These are phyloP conservation scores for Trametes hirsuta DNA, from an alignment of 1,284 basidiomycete species.

Conservation along the genomic window DNA sequence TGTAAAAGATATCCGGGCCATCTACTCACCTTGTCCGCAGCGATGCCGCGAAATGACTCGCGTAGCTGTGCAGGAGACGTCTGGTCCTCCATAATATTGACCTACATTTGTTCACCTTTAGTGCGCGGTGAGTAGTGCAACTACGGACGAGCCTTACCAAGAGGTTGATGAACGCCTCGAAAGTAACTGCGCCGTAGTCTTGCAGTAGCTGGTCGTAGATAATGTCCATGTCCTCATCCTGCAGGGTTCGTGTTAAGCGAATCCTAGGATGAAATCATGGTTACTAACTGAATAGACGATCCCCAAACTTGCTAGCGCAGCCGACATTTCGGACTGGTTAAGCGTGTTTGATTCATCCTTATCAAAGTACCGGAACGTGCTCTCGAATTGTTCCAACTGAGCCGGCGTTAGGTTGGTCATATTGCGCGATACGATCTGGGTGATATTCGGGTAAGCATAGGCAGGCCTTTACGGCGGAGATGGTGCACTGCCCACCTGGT, in stretches of 20 bases:
- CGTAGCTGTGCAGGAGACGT: conserved; percentile 91
- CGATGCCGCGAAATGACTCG: conserved; percentile 92
- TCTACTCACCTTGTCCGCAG: conserved; percentile 79
- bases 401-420: conserved; percentile 94
- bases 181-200: conserved; percentile 89
- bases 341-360: conserved; percentile 91
- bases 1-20: conserved; percentile 2
- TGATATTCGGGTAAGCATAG: neutral
- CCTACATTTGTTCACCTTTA: conserved; percentile 48
- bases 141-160: conserved; percentile 54
- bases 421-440: conserved; percentile 84
- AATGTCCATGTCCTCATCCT: conserved; percentile 87
- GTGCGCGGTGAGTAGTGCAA: neutral
- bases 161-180: conserved; percentile 94
- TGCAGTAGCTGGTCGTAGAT: conserved; percentile 86
- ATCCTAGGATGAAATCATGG: neutral
- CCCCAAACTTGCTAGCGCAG: conserved; percentile 92
- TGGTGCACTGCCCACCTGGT: conserved; percentile 69
- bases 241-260: neutral
- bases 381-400: conserved; percentile 96
- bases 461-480: neutral
- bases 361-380: conserved; percentile 97
- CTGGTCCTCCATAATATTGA: conserved; percentile 95
- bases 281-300: conserved; percentile 83
- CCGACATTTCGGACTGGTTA: conserved; percentile 84